These are phyloP conservation scores for Carallia pectinifolia DNA, from an alignment of 345 rosid species.

Conservation along the genomic window DNA sequence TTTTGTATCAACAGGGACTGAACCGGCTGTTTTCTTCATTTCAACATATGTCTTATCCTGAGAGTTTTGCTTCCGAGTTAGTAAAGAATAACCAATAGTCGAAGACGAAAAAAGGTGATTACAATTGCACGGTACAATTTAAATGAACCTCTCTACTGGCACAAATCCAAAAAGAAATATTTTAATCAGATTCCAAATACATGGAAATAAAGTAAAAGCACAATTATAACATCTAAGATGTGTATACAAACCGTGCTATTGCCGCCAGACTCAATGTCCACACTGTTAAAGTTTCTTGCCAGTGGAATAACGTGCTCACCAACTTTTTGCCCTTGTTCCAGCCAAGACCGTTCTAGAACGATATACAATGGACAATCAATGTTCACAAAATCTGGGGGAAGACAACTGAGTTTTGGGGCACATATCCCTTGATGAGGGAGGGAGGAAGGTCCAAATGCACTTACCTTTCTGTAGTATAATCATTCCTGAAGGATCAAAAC, in stretches of 20 bases:
- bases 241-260: constrained; percentile 44
- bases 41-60: constrained; percentile 69
- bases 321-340: constrained; percentile 76
- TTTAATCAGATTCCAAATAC: not conserved
- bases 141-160: not conserved
- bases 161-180: not conserved
- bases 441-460: not conserved
- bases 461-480: constrained; percentile 87
- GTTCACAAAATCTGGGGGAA: not conserved
- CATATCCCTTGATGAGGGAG: too few species aligned
- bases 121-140: not conserved
- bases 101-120: not conserved
- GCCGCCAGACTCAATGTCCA: constrained; percentile 63
- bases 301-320: constrained; percentile 93
- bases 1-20: constrained; percentile 19
- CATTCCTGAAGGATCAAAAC: constrained; percentile 91
- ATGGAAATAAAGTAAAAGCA: not conserved
- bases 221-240: not conserved
- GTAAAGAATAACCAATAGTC: not conserved
- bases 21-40: constrained; percentile 54
- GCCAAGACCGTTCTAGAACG: constrained; percentile 74
- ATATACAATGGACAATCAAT: not conserved
- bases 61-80: constrained; percentile 19
- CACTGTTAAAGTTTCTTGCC: constrained; percentile 76
- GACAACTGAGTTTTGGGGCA: not conserved